Percentiles rank a stretch among this genome's conserved stretches.
Evolutionary conservation across 2,329 filamentous ascomycete genomes (phyloP).

Genomic region (Periconia sp.): DNA sequence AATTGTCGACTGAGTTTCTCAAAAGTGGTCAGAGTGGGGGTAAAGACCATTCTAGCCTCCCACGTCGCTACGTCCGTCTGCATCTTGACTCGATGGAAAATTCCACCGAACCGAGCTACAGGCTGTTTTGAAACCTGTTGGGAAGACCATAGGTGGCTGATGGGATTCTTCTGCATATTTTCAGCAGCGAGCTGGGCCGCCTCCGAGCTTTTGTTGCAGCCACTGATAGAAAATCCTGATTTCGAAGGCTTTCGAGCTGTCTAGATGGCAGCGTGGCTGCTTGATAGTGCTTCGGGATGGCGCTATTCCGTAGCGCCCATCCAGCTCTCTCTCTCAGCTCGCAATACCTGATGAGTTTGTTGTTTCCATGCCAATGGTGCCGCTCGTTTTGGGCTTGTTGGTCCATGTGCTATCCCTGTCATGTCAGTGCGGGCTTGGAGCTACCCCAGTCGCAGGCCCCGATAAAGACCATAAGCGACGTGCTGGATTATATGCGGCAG

Average conservation of each 20-base stretch:
- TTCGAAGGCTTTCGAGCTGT: background rate
- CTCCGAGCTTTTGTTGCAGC: constrained; percentile 3
- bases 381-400: constrained; percentile 8
- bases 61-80: background rate
- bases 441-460: constrained; percentile 6
- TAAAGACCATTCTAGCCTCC: background rate
- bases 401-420: constrained; percentile 15
- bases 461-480: constrained; percentile 13
- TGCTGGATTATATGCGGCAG: constrained; percentile 17
- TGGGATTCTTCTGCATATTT: background rate
- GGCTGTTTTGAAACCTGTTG: constrained; percentile 6
- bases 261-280: constrained; percentile 12
- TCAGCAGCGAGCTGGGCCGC: constrained; percentile 7
- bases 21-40: constrained; percentile 3
- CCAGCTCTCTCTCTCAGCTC: constrained; percentile 7
- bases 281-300: constrained; percentile 5
- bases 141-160: background rate
- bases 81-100: constrained; percentile 1
- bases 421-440: constrained; percentile 10
- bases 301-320: background rate
- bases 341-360: constrained; percentile 4
- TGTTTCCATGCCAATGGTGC: constrained; percentile 11
- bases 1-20: constrained; percentile 2
- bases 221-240: constrained; percentile 4
- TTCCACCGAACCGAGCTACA: constrained; percentile 2